Base-by-base conservation (phyloP, 2,329 filamentous ascomycete genomes). In the Penicillium paneum region DNA sequence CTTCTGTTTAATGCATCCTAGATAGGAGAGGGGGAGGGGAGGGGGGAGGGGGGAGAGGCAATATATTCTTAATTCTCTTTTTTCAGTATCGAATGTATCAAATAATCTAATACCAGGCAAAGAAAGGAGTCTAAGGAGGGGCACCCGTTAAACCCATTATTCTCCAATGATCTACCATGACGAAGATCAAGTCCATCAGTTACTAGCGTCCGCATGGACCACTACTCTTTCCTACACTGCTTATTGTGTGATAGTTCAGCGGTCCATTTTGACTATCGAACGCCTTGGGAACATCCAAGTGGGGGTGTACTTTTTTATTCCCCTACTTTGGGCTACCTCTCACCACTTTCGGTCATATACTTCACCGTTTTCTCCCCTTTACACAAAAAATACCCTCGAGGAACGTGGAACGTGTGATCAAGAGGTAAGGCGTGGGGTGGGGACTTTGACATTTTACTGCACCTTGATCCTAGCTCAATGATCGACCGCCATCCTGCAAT, bases 401-500 rank as follows among this genome's bases (percentile, higher is more conserved):
- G 58, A 63, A 60, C 62, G 60, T 64, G 62, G 56, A 43, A 56
- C 47, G 34, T 47, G 53, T 47, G 53, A 54, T 56, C 58, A 31
- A 61, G 59, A 61, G 58, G 58, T 43, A 61, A 61, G 58, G 58
- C 46, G 50, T 54, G 48, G 51, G 46, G 46, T 31, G 43, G 46
- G 51, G 60, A 57, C 59, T 59, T 64, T 60, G 57, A 62, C 55
- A 58, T 56, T 56, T 59, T 53, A 54, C 64, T 63, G 61, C 62
- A 63, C 56, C 62, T 63, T 59, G 58, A 66, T 65, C 64, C 61
- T 68, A 66, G 66, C 63, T 67, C 67, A 57, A 68, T 67, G 69
- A 71, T 71, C 69, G 66, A 64, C 67, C 66, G 61, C 65, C 64
- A 66, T 69, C 65, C 66, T 71, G 68, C 68, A 71, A 71, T 71